Base-by-base conservation (phyloP, 345 rosid species). In the Eucalyptus erythrocorys region DNA sequence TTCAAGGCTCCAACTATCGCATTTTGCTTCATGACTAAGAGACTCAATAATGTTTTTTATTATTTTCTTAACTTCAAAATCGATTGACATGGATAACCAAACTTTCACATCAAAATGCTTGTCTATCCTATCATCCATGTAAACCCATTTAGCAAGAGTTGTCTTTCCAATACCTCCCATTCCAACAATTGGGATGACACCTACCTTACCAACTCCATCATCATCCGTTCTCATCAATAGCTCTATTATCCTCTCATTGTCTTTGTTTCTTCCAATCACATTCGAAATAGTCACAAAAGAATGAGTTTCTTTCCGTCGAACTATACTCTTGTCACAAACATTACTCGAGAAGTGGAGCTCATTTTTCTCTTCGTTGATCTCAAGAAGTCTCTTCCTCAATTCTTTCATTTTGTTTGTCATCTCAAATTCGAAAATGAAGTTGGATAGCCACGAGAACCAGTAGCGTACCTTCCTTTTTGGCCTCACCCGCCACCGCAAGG, bases 161-260 rank as follows among this genome's bases (percentile, higher is more conserved):
- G 89, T 91, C 89, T 91, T 91, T 34, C 93, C 93, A 6, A 89
- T 53, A 14, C 93, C 93, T n/a, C 90, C 91, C 7, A 91, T 86
- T 59, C 91, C 91, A 22, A 89, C 59, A 8, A 91, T 66, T 5
- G 91, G 90, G 87, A 92, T 3, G 8, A 92, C 90, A 17, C 51
- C 27, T 19, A 90, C 22, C n/a, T 88, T 61, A 13, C 48, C 24
- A 34, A n/a, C 51, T 22, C 7, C 81, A 19, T 19, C 84, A 15
- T 88, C 87, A 76, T 43, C 37, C 4, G 86, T 17, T 27, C 47
- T 5, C 32, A 87, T 61, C 80, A 91, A 24, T 19, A 47, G 37
- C 7, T 86, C 82, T 34, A 90, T 64, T 30, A 89, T 76, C 15
- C 32, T 51, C 21, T 66, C 11, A 59, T 61, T 86, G 7, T 91